Conservation (phyloP, 768 basidiomycete genomes). For the Boletellus emodensis region DNA sequence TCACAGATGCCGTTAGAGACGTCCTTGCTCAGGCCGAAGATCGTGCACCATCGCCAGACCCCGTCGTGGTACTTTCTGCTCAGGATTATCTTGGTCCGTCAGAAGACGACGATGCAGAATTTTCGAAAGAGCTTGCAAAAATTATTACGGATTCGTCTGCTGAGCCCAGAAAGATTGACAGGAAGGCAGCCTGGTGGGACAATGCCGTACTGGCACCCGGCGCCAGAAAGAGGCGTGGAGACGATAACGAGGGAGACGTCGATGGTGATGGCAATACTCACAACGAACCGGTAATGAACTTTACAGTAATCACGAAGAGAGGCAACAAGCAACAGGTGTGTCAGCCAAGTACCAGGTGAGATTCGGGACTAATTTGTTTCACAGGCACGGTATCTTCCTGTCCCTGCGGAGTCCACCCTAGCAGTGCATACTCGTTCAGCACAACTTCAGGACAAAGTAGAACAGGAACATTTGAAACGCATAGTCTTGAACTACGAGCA, state of each 20-base stretch:
- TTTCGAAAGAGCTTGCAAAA: constrained; percentile 93
- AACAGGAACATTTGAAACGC: constrained; percentile 96
- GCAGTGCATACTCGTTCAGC: constrained; percentile 89
- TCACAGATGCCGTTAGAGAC: neutral
- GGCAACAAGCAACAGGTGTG: constrained; percentile 88
- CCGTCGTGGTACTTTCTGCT: constrained; percentile 64
- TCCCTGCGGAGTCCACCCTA: constrained; percentile 83
- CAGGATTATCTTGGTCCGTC: constrained; percentile 78
- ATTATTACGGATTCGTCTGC: constrained; percentile 85
- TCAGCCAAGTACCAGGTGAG: neutral
- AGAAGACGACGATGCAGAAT: constrained; percentile 89
- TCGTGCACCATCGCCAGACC: constrained; percentile 79
- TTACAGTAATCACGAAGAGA: constrained; percentile 87
- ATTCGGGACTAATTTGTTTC: constrained; percentile 9
- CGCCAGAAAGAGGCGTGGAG: constrained; percentile 59
- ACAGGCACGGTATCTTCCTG: constrained; percentile 81
- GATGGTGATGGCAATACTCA: constrained; percentile 35
- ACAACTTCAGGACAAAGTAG: constrained; percentile 90
- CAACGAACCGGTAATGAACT: constrained; percentile 65
- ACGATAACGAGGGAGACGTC: constrained; percentile 54
- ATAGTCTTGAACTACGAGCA: constrained; percentile 90
- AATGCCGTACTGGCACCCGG: constrained; percentile 71
- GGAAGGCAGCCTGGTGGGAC: constrained; percentile 89
- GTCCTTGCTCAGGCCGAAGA: constrained; percentile 43
- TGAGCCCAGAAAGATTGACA: constrained; percentile 83